phyloP scores from a whole-genome alignment of 306 rosid species.

The Trifolium repens region DNA sequence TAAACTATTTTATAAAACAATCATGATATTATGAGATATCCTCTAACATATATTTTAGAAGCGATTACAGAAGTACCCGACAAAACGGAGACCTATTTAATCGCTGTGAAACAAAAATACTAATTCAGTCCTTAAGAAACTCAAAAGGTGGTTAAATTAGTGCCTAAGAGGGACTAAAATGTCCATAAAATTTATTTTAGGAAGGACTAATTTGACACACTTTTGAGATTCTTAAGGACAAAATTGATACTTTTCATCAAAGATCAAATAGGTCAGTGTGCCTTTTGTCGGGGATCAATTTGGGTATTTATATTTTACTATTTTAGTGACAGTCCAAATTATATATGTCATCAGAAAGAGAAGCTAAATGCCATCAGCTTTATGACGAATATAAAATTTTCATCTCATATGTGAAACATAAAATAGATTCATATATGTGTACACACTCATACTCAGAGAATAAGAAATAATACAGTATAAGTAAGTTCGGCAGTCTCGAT shows the following conservation, averaged over 20 bases:
- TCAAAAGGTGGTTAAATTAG: too few relatives aligned
- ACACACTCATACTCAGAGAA: slow-evolving; percentile 15
- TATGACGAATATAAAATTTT: slow-evolving; percentile 1
- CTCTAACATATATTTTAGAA: background rate
- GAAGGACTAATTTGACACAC: background rate
- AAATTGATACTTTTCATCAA: background rate
- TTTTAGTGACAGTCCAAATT: too few relatives aligned
- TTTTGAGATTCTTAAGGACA: background rate
- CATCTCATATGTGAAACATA: background rate
- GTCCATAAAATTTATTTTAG: too few relatives aligned
- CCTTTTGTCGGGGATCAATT: too few relatives aligned
- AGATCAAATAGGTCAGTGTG: background rate
- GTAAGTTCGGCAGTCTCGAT: slow-evolving; percentile 54
- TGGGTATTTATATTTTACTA: too few relatives aligned
- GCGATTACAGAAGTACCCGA: background rate
- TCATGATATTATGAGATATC: background rate
- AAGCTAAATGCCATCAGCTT: slow-evolving; percentile 26
- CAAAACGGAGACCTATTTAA: background rate
- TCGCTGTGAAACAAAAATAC: background rate
- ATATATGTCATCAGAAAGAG: background rate
- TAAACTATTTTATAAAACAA: background rate
- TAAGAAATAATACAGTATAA: slow-evolving; percentile 56
- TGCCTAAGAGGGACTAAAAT: too few relatives aligned
- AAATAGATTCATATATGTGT: background rate
- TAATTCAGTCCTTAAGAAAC: background rate